Evolutionary conservation across 345 rosid genomes (phyloP).

Genomic region (Rhodamnia rubescens): DNA sequence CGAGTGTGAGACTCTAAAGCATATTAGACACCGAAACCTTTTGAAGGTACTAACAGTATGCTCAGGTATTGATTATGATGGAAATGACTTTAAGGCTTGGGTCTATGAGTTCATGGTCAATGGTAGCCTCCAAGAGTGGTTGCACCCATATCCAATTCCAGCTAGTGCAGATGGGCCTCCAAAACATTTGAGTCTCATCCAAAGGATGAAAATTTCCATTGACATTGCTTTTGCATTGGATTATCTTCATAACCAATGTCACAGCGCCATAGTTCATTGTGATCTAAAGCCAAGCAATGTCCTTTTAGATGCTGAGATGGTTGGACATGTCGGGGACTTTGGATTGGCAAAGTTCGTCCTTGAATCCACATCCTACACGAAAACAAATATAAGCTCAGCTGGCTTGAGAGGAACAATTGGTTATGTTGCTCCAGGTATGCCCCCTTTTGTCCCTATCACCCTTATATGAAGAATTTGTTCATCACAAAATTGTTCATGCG

Average conservation of each 20-base stretch:
- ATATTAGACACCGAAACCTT: background rate
- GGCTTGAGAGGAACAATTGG: background rate
- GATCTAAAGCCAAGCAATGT: background rate
- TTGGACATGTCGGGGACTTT: background rate
- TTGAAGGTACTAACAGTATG: background rate
- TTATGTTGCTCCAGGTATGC: background rate
- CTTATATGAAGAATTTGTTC: background rate
- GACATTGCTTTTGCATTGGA: conserved; percentile 6
- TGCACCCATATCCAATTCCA: background rate
- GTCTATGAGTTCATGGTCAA: background rate
- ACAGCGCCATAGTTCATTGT: background rate
- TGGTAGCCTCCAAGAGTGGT: background rate
- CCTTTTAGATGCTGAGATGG: background rate
- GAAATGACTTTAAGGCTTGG: background rate
- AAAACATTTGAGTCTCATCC: background rate
- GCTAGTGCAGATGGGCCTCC: background rate
- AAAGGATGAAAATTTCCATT: background rate
- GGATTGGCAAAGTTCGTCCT: background rate
- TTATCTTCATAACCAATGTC: conserved; percentile 6
- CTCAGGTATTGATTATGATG: background rate
- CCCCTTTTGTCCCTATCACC: background rate
- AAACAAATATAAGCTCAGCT: background rate
- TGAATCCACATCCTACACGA: background rate
- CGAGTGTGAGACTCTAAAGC: background rate
- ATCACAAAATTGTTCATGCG: background rate